Base-by-base conservation (phyloP, 2,329 filamentous ascomycete genomes). In the Phoma herbarum region DNA sequence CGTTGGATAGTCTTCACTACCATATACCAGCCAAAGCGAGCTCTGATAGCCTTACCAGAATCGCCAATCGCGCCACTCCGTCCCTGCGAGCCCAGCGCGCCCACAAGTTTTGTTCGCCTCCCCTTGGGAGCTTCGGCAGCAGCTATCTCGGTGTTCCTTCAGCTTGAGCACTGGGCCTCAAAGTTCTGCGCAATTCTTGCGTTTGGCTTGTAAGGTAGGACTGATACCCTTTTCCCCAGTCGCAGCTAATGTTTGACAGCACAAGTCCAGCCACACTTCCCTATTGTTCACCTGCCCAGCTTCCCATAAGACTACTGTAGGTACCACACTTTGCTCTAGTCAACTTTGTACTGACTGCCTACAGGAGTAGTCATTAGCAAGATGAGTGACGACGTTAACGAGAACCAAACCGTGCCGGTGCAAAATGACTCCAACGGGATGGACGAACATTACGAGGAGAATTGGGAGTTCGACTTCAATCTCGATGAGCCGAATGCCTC, bases 401-500 rank as follows among this genome's bases (percentile, higher is more conserved):
- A 28, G 10, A 28, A 48, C 20, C 59, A 66, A 29, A 18, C 26
- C n/a, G 18, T 26, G 25, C 20, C 18, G 9, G 52, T 54, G 20
- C 42, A 46, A n/a, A 25, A n/a, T 2, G 48, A 50, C 5, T n/a
- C 18, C n/a, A 10, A 20, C 37, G 29, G 33, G 3, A 23, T 45
- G 22, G 45, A 53, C 10, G 43, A 39, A 20, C 26, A 44, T 8
- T 35, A 33, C 16, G 35, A 49, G n/a, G 29, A 53, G 1, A 4
- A 37, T 2, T 44, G 50, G 22, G 43, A 45, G 16, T 16, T 37
- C 1, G 48, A 33, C 6, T 18, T 26, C 16, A 28, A 18, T 1
- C 37, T 18, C 12, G 29, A 49, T 8, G 28, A 23, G 10, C 7
- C 26, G 22, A 44, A 11, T 43, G 18, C 22, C 49, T 58, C 23